Evolutionary conservation across 805 yeast species (phyloP).

Genomic region (Maudiozyma barnettii): DNA sequence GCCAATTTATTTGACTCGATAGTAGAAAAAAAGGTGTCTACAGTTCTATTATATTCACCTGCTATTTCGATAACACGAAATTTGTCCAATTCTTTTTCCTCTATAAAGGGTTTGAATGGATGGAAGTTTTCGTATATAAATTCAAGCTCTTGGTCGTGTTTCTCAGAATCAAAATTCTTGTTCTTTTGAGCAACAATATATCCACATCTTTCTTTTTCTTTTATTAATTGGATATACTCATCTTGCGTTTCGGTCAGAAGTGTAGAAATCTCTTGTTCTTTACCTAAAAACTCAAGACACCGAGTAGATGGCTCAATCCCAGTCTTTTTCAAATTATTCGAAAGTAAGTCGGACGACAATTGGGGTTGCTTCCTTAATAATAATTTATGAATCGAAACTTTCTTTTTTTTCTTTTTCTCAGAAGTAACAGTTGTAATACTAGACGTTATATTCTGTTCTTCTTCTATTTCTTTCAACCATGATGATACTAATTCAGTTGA

Average conservation of each 20-base stretch:
- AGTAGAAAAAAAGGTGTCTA: slow-evolving; percentile 78
- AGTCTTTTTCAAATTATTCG: slow-evolving; percentile 39
- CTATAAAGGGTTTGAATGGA: slow-evolving; percentile 50
- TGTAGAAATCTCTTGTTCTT: slow-evolving; percentile 27
- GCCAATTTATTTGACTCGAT: slow-evolving; percentile 75
- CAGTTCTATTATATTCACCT: slow-evolving; percentile 65
- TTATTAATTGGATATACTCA: slow-evolving; percentile 33
- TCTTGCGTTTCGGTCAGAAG: slow-evolving; percentile 41
- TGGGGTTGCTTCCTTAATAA: slow-evolving; percentile 61
- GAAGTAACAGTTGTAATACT: slow-evolving; percentile 5
- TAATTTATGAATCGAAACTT: slow-evolving; percentile 55
- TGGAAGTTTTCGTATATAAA: slow-evolving; percentile 56
- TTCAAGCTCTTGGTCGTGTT: slow-evolving; percentile 36
- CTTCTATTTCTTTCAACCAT: slow-evolving; percentile 25
- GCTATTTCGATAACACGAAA: slow-evolving; percentile 36
- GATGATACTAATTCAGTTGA: slow-evolving; percentile 12
- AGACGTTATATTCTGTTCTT: slow-evolving; percentile 2
- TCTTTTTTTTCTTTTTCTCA: slow-evolving; percentile 31
- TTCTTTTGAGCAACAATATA: slow-evolving; percentile 56
- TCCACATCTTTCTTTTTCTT: slow-evolving; percentile 39
- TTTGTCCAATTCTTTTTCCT: slow-evolving; percentile 22
- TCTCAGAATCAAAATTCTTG: slow-evolving; percentile 36
- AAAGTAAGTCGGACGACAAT: slow-evolving; percentile 69
- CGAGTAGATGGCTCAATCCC: slow-evolving; percentile 41
- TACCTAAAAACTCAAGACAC: slow-evolving; percentile 24